A percentile compares a stretch with the other conserved stretches of the same genome.
Evolutionary conservation across 345 rosid species (phyloP).

Genomic region (Gossypium bickii): DNA sequence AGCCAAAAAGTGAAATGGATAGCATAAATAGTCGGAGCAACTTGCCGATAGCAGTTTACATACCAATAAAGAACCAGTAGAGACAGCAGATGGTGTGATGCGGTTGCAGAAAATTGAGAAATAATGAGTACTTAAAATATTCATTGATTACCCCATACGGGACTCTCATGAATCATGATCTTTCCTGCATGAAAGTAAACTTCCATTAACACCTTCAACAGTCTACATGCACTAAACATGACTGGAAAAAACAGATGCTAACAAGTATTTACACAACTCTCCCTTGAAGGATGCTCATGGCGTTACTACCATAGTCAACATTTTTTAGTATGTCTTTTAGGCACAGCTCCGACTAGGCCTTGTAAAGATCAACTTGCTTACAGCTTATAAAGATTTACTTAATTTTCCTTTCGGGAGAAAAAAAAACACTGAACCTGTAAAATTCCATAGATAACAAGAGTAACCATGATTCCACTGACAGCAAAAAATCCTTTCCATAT

Average conservation of each 20-base stretch:
- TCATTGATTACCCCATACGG: slow-evolving; percentile 77
- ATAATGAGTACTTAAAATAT: slow-evolving; percentile 69
- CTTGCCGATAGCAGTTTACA: background rate
- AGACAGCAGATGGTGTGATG: slow-evolving; percentile 73
- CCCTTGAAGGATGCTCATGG: background rate
- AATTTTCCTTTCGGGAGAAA: no score
- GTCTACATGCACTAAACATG: background rate
- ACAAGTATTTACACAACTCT: background rate
- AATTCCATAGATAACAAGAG: slow-evolving; percentile 90
- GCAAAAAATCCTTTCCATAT: slow-evolving; percentile 73
- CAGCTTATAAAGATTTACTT: no score
- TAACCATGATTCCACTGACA: slow-evolving; percentile 76
- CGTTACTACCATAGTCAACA: background rate
- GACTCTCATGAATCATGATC: slow-evolving; percentile 58
- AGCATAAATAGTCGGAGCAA: background rate
- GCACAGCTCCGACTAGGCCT: background rate
- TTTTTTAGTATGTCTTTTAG: background rate
- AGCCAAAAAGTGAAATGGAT: background rate
- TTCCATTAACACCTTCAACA: slow-evolving; percentile 8
- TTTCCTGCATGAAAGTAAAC: slow-evolving; percentile 55
- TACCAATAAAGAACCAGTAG: slow-evolving; percentile 73
- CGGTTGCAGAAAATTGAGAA: slow-evolving; percentile 93
- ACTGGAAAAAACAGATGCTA: background rate
- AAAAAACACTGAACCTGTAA: slow-evolving; percentile 49
- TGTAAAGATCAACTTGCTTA: background rate